Percentiles rank a stretch among this genome's conserved stretches.
Conservation (phyloP, 2,329 filamentous ascomycete genomes). For the Cordyceps cateniannulata region DNA sequence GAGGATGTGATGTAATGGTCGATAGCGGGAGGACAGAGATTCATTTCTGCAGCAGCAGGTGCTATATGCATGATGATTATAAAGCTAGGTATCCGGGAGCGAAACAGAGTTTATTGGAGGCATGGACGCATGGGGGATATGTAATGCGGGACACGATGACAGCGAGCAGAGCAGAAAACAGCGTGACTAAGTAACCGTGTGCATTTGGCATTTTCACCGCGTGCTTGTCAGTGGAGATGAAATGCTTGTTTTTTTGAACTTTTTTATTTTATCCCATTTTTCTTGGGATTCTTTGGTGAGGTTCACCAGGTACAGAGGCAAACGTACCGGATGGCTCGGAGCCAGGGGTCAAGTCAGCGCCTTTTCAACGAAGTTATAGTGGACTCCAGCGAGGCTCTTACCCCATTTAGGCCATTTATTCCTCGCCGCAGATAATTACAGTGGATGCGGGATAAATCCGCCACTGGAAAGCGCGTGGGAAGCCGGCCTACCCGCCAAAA, state of each 20-base stretch:
- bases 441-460: not conserved
- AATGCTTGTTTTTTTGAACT: not conserved
- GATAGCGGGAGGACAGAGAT: not conserved
- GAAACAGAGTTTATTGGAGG: not conserved
- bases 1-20: not conserved
- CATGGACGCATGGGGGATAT: not conserved
- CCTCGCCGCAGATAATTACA: not conserved
- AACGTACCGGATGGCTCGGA: constrained; percentile 3
- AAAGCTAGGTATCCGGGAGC: not conserved
- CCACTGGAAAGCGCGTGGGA: not conserved
- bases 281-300: not conserved
- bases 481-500: not conserved
- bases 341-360: not conserved
- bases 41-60: not conserved
- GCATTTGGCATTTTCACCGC: not conserved
- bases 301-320: not conserved
- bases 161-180: not conserved
- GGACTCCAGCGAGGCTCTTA: not conserved
- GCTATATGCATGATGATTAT: not conserved
- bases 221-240: not conserved
- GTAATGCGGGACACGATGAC: not conserved
- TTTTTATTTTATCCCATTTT: not conserved
- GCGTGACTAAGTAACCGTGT: not conserved
- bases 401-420: not conserved
- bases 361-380: not conserved